Evolutionary conservation across 2,329 filamentous ascomycete species (phyloP).

Genomic region (Aspergillus caelatus): DNA sequence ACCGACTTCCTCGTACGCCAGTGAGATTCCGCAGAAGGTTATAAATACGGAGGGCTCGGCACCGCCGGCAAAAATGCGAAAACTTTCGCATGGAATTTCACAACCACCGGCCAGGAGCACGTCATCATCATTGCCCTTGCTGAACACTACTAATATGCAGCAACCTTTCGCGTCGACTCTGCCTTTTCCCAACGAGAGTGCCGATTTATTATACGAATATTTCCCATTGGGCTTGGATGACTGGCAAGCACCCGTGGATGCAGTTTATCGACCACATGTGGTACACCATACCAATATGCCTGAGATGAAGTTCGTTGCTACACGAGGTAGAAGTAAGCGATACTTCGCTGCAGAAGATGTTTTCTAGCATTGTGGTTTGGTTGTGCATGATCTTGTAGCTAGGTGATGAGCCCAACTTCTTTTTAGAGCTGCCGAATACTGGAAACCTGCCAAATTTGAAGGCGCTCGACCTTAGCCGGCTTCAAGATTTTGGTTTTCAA

Average conservation of each 20-base stretch:
- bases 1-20: conserved; percentile 24
- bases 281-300: conserved; percentile 82
- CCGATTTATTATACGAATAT: conserved; percentile 89
- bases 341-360: conserved; percentile 69
- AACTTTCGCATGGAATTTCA: conserved; percentile 34
- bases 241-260: conserved; percentile 87
- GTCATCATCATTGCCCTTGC: conserved; percentile 35
- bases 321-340: conserved; percentile 67
- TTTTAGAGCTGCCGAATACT: neutral
- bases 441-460: neutral
- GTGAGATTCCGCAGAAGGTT: conserved; percentile 32
- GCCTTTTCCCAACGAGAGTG: conserved; percentile 62
- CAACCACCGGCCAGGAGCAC: conserved; percentile 34
- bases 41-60: conserved; percentile 32
- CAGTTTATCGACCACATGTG: conserved; percentile 87
- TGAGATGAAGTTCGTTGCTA: conserved; percentile 70
- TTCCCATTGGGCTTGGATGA: conserved; percentile 90
- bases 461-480: neutral
- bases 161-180: conserved; percentile 60
- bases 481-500: neutral
- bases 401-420: neutral
- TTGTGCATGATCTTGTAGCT: conserved; percentile 11
- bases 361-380: conserved; percentile 26
- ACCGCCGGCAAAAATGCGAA: conserved; percentile 43
- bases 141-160: conserved; percentile 36